Base-by-base conservation (phyloP, 305 asterid species). In the Fraxinus angustifolia region DNA sequence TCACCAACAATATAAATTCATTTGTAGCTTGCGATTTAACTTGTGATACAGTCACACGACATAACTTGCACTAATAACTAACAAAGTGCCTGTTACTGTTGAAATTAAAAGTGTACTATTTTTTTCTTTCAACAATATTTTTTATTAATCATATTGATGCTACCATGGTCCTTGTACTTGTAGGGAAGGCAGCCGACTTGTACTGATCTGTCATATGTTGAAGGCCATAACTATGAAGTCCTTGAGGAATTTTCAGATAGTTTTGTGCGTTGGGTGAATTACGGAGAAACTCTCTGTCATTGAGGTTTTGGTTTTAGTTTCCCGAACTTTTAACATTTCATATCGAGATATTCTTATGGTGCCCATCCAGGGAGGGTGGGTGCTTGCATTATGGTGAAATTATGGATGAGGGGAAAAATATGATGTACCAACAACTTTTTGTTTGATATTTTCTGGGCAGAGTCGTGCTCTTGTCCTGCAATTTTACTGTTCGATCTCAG, bases 201-300 rank as follows among this genome's bases (percentile, higher is more conserved):
- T 21, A 62, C 34, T 23, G 72, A 62, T 10, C 72, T 62, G 16
- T 26, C 48, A 6, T 72, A 72, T 35, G 28, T 7, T 30, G 76
- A 72, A 11, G 21, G 42, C 76, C 45, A 31, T 30, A 72, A 72
- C 28, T 35, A 30, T 72, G 76, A 72, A 72, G 76, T 72, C 76
- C 45, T 72, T 31, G 72, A 62, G 72, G 76, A 72, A 33, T 72
- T 72, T 72, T 72, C 76, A 72, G 76, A 72, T 72, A 33, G 76
- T 72, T 72, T 72, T 33, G 76, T 72, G 45, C 45, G 28, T 35
- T 72, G 76, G 76, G 76, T 72, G 76, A 72, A 72, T 35, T 72
- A 30, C 31, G 76, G 76, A 31, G 76, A 72, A 28, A 72, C 76
- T 30, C 76, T 30, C 45, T 71, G 76, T 35, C 76, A 72, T 17